phyloP scores from a whole-genome alignment of 2,329 filamentous ascomycete genomes.

The Talaromyces albobiverticillius region DNA sequence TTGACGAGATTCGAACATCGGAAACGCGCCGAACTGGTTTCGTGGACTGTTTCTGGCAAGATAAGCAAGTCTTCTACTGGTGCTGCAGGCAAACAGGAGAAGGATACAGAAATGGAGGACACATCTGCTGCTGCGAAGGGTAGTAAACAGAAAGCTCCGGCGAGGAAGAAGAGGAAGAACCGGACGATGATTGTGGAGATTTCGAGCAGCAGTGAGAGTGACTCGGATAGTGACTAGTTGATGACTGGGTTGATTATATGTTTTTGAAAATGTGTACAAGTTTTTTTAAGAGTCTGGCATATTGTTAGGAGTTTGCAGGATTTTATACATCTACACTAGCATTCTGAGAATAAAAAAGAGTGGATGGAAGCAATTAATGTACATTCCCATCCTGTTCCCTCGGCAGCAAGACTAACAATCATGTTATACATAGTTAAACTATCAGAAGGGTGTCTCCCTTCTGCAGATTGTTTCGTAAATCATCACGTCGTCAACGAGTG shows the following conservation, averaged over 20 bases:
- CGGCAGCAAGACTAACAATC: too few species aligned
- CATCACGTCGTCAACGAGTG: too few species aligned
- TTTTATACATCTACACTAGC: not conserved
- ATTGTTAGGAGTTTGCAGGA: not conserved
- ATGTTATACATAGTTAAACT: too few species aligned
- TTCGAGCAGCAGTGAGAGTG: slow-evolving; percentile 40
- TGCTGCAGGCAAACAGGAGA: slow-evolving; percentile 22
- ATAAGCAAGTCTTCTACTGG: slow-evolving; percentile 7
- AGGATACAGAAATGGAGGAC: not conserved
- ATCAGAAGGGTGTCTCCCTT: too few species aligned
- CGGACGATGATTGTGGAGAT: slow-evolving; percentile 41
- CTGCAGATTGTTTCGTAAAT: too few species aligned
- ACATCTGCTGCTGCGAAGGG: slow-evolving; percentile 6
- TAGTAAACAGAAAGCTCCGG: slow-evolving; percentile 14
- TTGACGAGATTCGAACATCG: slow-evolving; percentile 32
- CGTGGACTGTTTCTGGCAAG: slow-evolving; percentile 23
- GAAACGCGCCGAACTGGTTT: slow-evolving; percentile 37
- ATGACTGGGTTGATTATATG: not conserved
- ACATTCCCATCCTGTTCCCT: too few species aligned
- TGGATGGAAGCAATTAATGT: too few species aligned
- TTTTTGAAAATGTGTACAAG: not conserved
- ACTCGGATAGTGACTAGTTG: slow-evolving; percentile 21
- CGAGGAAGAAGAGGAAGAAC: slow-evolving; percentile 42
- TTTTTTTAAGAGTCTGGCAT: not conserved
- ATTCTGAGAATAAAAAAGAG: not conserved